Evolutionary conservation across 495 filamentous ascomycete genomes (phyloP).

Genomic region (Neurospora sp.): DNA sequence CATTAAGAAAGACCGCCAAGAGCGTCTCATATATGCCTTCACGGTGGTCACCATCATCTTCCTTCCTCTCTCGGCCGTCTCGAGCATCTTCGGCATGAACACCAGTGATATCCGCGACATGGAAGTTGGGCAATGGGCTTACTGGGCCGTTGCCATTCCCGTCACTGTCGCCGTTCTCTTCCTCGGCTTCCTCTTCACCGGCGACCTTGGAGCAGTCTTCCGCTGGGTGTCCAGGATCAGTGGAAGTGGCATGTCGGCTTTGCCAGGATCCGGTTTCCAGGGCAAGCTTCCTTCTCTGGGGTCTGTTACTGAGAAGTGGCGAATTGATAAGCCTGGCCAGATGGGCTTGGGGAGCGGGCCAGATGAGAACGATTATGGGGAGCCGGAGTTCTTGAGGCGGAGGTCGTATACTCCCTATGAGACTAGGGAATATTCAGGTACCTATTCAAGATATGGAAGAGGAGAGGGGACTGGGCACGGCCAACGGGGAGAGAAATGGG

Average conservation of each 20-base stretch:
- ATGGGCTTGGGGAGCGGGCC: background rate
- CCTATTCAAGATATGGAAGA: background rate
- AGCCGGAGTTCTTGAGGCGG: background rate
- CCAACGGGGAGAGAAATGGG: background rate
- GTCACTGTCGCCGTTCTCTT: conserved; percentile 32
- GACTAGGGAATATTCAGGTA: background rate
- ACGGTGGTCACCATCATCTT: conserved; percentile 56
- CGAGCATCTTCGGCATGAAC: conserved; percentile 53
- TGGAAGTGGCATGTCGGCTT: background rate
- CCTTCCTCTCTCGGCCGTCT: conserved; percentile 51
- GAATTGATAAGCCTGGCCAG: background rate
- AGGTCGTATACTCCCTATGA: background rate
- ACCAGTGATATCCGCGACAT: conserved; percentile 41
- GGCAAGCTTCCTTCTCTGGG: background rate
- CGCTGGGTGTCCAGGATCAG: background rate
- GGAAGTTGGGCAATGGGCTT: conserved; percentile 33
- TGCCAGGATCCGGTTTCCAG: background rate
- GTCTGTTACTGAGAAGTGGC: background rate
- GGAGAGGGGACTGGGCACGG: background rate
- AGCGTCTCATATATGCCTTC: conserved; percentile 43
- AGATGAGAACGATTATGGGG: background rate
- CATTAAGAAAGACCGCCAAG: conserved; percentile 32
- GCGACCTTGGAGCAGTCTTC: conserved; percentile 6
- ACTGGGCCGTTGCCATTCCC: conserved; percentile 39
- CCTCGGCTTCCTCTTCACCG: conserved; percentile 25